Conservation (phyloP, 257 asterid genomes). For the Apocynum venetum region DNA sequence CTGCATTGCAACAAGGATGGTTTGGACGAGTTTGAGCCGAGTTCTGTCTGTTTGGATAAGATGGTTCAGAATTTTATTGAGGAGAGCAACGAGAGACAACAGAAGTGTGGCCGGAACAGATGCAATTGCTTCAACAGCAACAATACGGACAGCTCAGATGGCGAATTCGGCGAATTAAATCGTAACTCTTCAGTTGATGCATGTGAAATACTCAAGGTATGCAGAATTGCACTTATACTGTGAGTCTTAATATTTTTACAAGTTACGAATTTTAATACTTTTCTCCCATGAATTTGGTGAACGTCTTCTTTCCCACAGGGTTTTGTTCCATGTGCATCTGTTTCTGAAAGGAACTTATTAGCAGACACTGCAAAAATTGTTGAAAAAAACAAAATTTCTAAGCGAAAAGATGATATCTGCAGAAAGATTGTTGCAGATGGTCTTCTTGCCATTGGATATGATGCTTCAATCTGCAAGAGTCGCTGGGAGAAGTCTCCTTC, state of each 20-base stretch:
- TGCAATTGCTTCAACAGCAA: constrained; percentile 76
- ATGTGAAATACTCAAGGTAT: constrained; percentile 66
- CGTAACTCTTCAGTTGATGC: constrained; percentile 32
- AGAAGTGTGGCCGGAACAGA: constrained; percentile 48
- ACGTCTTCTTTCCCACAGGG: constrained; percentile 49
- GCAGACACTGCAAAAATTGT: constrained; percentile 63
- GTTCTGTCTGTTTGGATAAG: constrained; percentile 67
- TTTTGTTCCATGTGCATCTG: constrained; percentile 52
- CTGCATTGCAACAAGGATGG: constrained; percentile 32
- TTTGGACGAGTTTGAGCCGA: constrained; percentile 69
- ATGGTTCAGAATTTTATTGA: constrained; percentile 91
- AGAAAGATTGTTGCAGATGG: constrained; percentile 59
- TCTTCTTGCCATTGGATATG: constrained; percentile 60
- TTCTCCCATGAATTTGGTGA: neutral
- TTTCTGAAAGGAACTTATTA: constrained; percentile 58
- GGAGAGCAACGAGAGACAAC: constrained; percentile 54
- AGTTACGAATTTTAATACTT: neutral
- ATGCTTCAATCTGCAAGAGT: constrained; percentile 82
- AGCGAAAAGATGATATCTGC: constrained; percentile 48
- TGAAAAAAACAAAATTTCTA: constrained; percentile 53
- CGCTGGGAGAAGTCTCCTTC: constrained; percentile 62
- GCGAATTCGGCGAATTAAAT: constrained; percentile 46
- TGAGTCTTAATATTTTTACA: neutral
- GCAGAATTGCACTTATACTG: no score
- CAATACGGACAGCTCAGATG: constrained; percentile 62